Evolutionary conservation across 352 stramenopile species (phyloP), one percentile per base, ranked within the genome.

Genomic region (Pythium dissimile): DNA sequence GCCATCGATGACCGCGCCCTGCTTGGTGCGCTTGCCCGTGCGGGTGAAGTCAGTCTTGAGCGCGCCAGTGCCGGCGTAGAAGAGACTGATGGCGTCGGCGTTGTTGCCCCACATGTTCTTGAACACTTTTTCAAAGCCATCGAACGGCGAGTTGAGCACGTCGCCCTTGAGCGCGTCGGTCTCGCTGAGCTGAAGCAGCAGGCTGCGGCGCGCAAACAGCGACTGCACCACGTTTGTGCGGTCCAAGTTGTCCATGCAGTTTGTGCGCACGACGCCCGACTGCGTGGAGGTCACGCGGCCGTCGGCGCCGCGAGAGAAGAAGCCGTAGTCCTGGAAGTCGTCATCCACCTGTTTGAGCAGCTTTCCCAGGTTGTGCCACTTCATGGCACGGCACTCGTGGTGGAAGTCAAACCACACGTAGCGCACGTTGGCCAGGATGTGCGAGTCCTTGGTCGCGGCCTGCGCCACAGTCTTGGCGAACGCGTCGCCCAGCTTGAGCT

Each of bases 221-320:
- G 88, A 97, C 76, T 98, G 95, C 26, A 98, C 94, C 21, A 99
- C 95, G 69, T 98, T 98, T 6, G 95, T 99, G 27, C 96, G 81
- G 78, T 99, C 96, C 7, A 98, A 71, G 70, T 96, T 98, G 81
- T 99, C 96, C 89, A 99, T 98, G 74, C 96, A 99, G 77, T 99
- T 99, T 31, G 95, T 97, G 38, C 96, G 84, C 42, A 98, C 84
- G 26, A 98, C 85, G 32, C 89, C 91, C 28, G 77, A 80, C 72
- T 99, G 96, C 31, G 72, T 75, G 11, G 68, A 71, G 2, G 73
- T 32, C 12, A 85, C 45, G 16, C 66, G 64, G 12, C 77, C 77
- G 26, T 84, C 75, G 12, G 54, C 48, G 41, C 74, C 71, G 37
- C 64, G 71, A 56, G 83, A 71, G 49, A 87, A 87, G 68, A 75